Percentiles rank a stretch among this genome's conserved stretches.
phyloP scores from a whole-genome alignment of 2,329 filamentous ascomycete genomes.

The Fusarium circinatum region DNA sequence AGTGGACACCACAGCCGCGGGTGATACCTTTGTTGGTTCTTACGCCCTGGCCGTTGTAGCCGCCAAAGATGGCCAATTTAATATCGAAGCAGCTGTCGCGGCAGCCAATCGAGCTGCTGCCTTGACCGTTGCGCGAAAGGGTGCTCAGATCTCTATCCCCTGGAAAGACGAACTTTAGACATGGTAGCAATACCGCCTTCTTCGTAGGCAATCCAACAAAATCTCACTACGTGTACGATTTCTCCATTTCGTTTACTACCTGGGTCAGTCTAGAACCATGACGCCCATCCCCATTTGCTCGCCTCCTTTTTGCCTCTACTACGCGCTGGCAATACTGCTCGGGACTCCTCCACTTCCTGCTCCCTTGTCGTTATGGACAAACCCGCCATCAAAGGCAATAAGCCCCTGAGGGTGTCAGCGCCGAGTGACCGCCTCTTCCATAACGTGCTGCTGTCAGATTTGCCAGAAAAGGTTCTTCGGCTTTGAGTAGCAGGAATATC shows the following conservation, averaged over 20 bases:
- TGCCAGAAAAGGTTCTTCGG: conserved; percentile 7
- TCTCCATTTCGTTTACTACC: conserved; percentile 18
- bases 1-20: conserved; percentile 92
- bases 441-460: conserved; percentile 15
- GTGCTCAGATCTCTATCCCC: conserved; percentile 57
- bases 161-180: conserved; percentile 56
- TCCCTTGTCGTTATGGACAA: conserved; percentile 19
- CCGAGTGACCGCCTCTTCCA: conserved; percentile 39
- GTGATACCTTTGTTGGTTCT: conserved; percentile 92
- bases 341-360: conserved; percentile 14
- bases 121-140: conserved; percentile 55
- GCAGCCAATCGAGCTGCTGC: conserved; percentile 63
- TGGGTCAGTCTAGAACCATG: conserved; percentile 44
- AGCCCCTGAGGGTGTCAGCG: conserved; percentile 32
- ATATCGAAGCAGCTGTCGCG: conserved; percentile 65
- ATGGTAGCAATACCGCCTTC: conserved; percentile 16
- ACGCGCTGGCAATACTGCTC: conserved; percentile 3
- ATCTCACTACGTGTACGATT: conserved; percentile 8
- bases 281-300: conserved; percentile 44
- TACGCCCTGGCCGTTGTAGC: conserved; percentile 80
- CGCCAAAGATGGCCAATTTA: conserved; percentile 52
- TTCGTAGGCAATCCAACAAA: conserved; percentile 32
- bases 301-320: conserved; percentile 41
- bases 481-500: neutral
- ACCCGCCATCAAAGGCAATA: conserved; percentile 32